phyloP scores from a whole-genome alignment of 106 monocot genomes.

The Phalaenopsis aphrodite region DNA sequence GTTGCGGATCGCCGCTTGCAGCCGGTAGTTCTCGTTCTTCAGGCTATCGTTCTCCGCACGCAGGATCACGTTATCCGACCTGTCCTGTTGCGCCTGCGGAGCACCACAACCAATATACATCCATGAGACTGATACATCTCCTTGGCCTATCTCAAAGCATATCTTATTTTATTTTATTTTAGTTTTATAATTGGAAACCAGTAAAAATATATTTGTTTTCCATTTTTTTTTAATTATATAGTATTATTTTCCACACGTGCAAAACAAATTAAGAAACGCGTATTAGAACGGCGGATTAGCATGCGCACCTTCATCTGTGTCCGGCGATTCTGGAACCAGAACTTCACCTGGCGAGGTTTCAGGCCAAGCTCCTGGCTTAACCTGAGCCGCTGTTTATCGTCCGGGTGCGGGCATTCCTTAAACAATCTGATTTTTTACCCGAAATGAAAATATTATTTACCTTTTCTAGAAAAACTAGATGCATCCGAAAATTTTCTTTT shows the following conservation, averaged over 20 bases:
- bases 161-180: neutral
- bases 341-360: conserved; percentile 95
- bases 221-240: neutral
- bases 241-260: neutral
- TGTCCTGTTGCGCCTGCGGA: conserved; percentile 86
- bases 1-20: conserved; percentile 81
- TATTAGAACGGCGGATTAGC: neutral
- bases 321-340: conserved; percentile 99
- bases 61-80: conserved; percentile 75
- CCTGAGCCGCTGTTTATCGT: conserved; percentile 91
- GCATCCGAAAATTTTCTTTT: neutral
- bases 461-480: neutral
- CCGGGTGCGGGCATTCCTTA: conserved; percentile 96
- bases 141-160: neutral
- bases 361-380: conserved; percentile 96
- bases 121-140: conserved; percentile 2
- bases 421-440: conserved; percentile 49
- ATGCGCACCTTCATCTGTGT: conserved; percentile 90
- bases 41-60: conserved; percentile 86
- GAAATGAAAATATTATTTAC: conserved; percentile 1
- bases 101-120: neutral
- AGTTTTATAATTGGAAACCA: neutral
- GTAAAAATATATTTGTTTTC: neutral
- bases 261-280: neutral
- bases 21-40: conserved; percentile 84